Conservation (phyloP, 352 stramenopile genomes). For the Peronospora destructor region DNA sequence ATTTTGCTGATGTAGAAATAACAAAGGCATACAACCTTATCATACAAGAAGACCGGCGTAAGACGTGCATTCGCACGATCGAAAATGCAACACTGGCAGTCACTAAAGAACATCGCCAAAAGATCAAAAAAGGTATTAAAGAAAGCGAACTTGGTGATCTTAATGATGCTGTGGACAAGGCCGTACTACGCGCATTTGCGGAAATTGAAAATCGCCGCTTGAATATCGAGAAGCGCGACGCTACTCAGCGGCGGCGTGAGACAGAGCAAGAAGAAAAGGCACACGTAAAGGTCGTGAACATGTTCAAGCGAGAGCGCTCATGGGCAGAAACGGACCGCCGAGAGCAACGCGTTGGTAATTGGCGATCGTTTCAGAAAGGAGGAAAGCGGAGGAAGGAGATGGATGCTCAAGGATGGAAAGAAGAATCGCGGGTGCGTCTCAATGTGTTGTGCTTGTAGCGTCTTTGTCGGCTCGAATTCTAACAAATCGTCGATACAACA, state of each 20-base stretch:
- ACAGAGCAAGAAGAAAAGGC: slow-evolving; percentile 71
- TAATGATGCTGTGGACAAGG: slow-evolving; percentile 61
- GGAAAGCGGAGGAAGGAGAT: slow-evolving; percentile 61
- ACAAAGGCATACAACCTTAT: slow-evolving; percentile 84
- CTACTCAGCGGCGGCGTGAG: slow-evolving; percentile 56
- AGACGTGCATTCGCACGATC: slow-evolving; percentile 73
- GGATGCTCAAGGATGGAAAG: slow-evolving; percentile 51
- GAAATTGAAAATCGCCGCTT: slow-evolving; percentile 72
- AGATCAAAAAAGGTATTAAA: slow-evolving; percentile 80
- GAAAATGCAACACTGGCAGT: slow-evolving; percentile 60
- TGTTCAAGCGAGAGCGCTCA: slow-evolving; percentile 68
- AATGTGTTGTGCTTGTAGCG: background rate
- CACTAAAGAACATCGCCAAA: slow-evolving; percentile 61
- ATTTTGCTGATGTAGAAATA: slow-evolving; percentile 43
- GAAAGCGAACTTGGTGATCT: slow-evolving; percentile 58
- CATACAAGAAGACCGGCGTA: slow-evolving; percentile 78
- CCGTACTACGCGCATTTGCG: slow-evolving; percentile 74
- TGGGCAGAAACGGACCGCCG: slow-evolving; percentile 74
- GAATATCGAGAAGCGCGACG: slow-evolving; percentile 74
- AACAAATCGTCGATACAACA: slow-evolving; percentile 14
- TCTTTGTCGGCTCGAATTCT: background rate
- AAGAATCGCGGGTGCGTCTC: slow-evolving; percentile 48
- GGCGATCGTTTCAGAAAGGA: slow-evolving; percentile 70
- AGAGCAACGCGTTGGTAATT: slow-evolving; percentile 74
- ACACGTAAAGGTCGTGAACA: slow-evolving; percentile 51